These are phyloP conservation scores for Butyriboletus loyo DNA, from an alignment of 768 basidiomycete species.

Conservation along the genomic window DNA sequence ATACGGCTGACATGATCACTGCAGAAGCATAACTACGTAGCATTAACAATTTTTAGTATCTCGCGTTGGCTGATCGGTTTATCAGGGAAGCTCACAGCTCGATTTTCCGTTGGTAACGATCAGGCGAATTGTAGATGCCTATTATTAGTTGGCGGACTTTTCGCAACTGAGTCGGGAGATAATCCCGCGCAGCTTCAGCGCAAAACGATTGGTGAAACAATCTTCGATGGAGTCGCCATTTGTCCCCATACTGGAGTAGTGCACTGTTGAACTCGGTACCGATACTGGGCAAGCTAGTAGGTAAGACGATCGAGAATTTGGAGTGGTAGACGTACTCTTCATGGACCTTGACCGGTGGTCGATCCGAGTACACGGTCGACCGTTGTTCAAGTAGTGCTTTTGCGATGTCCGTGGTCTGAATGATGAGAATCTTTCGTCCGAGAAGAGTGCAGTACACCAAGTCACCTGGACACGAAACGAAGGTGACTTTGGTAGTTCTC, in stretches of 20 bases:
- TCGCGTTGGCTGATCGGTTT: neutral
- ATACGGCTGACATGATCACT: slow-evolving; percentile 33
- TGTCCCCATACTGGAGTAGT: slow-evolving; percentile 28
- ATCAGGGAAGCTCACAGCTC: slow-evolving; percentile 26
- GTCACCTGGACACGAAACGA: slow-evolving; percentile 22
- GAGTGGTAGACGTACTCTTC: slow-evolving; percentile 21
- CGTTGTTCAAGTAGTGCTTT: slow-evolving; percentile 37
- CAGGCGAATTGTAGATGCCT: slow-evolving; percentile 22
- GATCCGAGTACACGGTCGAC: slow-evolving; percentile 36
- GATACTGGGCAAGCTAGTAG: slow-evolving; percentile 11
- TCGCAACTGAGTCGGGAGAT: slow-evolving; percentile 26
- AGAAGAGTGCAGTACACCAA: slow-evolving; percentile 31
- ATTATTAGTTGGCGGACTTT: slow-evolving; percentile 27
- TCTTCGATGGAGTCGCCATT: slow-evolving; percentile 32
- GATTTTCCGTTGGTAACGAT: slow-evolving; percentile 27
- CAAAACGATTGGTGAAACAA: slow-evolving; percentile 34
- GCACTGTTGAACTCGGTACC: slow-evolving; percentile 32
- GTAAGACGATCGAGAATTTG: slow-evolving; percentile 1
- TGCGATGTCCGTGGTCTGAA: slow-evolving; percentile 32
- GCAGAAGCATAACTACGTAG: slow-evolving; percentile 30
- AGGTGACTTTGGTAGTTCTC: neutral
- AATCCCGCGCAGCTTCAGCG: slow-evolving; percentile 23
- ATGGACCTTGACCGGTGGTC: slow-evolving; percentile 30
- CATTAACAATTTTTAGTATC: slow-evolving; percentile 1
- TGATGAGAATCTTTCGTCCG: slow-evolving; percentile 32